Evolutionary conservation across 495 filamentous ascomycete genomes (phyloP).

Genomic region (Echria macrotheca): DNA sequence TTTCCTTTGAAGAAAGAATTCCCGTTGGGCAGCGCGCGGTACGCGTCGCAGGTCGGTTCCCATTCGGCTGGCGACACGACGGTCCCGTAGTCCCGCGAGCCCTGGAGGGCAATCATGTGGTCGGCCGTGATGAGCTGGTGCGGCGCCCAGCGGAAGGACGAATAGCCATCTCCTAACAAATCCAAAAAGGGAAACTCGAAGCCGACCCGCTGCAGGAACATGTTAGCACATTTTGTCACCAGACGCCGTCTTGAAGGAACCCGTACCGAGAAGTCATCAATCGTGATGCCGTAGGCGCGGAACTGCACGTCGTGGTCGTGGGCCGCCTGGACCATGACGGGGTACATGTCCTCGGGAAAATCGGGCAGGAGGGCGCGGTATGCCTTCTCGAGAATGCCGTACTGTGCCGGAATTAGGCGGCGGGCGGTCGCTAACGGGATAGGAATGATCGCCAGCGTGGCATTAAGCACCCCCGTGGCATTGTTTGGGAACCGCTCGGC

Average conservation of each 20-base stretch:
- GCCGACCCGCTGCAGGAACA: conserved; percentile 28
- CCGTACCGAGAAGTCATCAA: conserved; percentile 40
- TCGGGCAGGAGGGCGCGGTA: conserved; percentile 33
- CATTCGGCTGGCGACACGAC: conserved; percentile 30
- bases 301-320: conserved; percentile 41
- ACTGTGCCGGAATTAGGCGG: conserved; percentile 31
- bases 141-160: conserved; percentile 39
- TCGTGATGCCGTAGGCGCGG: conserved; percentile 27
- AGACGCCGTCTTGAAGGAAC: background rate
- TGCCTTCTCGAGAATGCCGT: conserved; percentile 33
- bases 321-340: conserved; percentile 38
- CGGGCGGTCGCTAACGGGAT: conserved; percentile 32
- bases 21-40: conserved; percentile 22
- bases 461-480: conserved; percentile 39
- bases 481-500: conserved; percentile 32
- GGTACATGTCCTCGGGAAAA: conserved; percentile 41
- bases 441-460: conserved; percentile 36
- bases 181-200: conserved; percentile 44
- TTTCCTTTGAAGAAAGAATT: conserved; percentile 27
- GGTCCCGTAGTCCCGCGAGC: conserved; percentile 35
- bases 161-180: conserved; percentile 29
- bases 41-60: conserved; percentile 36
- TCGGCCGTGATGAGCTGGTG: conserved; percentile 31
- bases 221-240: conserved; percentile 6
- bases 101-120: conserved; percentile 32